Evolutionary conservation across 371 early-diverging fungal species (phyloP), one percentile per base, ranked within the genome.

Genomic region (Lichtheimia ramosa): DNA sequence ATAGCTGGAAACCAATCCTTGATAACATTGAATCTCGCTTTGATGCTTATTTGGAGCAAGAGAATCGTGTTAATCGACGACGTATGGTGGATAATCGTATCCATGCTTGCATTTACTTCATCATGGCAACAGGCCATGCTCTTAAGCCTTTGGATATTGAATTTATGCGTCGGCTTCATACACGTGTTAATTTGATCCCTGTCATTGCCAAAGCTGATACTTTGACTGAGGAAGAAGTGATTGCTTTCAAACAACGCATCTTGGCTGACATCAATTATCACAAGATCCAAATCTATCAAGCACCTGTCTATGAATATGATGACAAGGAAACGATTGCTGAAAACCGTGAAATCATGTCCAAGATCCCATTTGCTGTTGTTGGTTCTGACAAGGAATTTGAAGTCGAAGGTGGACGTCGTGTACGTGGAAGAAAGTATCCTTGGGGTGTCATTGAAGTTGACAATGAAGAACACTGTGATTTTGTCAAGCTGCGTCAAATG

Each of bases 161-260:
- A 74, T 94, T 96, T 68, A 97, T 98, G 96, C 89, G 90, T 76
- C 84, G 89, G 53, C 79, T 98, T 55, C 93, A 93, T 64, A 90
- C 91, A n/a, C 88, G 92, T 59, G 97, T 96, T 64, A 98, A 98
- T 75, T 79, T 98, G 61, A 94, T 99, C 65, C 99, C 99, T 3
- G 92, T 99, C 43, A 96, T 99, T 69, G 94, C 99, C 60, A 98
- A 99, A 69, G 87, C 97, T 13, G 99, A 99, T 69, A 97, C 96
- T 20, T 81, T 99, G 83, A 98, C 99, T 43, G 87, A 92, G 56
- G 93, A 94, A 52, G 99, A 99, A 82, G 83, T 99, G 34, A 83
- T 79, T 54, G 77, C 79, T 6, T 96, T 97, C 81, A 99, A 99
- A 84, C 74, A 85, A 69, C 82, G 95, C 68, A 95, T 99, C 59